phyloP scores from a whole-genome alignment of 1,284 basidiomycete genomes.

The Binderoboletus segoi region DNA sequence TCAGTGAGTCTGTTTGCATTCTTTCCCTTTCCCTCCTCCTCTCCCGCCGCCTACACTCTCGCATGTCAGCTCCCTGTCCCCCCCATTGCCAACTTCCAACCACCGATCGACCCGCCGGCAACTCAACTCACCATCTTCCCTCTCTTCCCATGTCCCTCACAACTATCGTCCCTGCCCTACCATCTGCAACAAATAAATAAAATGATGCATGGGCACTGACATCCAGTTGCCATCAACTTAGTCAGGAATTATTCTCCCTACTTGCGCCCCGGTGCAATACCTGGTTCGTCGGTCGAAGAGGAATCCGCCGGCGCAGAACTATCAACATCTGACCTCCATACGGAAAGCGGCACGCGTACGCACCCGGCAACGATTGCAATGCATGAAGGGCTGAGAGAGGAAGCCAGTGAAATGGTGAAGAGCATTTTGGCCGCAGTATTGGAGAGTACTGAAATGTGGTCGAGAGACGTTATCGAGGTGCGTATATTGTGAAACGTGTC shows the following conservation, averaged over 20 bases:
- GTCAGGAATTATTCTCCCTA: constrained; percentile 89
- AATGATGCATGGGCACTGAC: constrained; percentile 46
- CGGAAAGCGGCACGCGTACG: constrained; percentile 51
- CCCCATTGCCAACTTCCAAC: constrained; percentile 25
- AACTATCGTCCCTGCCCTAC: constrained; percentile 28
- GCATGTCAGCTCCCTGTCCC: constrained; percentile 5
- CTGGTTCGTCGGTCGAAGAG: constrained; percentile 8
- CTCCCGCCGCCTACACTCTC: constrained; percentile 22
- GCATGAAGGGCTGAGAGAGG: constrained; percentile 54
- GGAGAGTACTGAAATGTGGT: constrained; percentile 40
- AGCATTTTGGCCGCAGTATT: constrained; percentile 46
- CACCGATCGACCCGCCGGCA: constrained; percentile 26
- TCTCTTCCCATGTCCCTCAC: constrained; percentile 25
- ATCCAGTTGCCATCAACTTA: constrained; percentile 85
- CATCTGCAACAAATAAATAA: constrained; percentile 24
- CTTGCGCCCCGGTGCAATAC: constrained; percentile 55
- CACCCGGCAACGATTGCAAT: constrained; percentile 72
- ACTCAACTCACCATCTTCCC: constrained; percentile 30
- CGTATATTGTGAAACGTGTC: constrained; percentile 11
- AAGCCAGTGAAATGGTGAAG: constrained; percentile 71
- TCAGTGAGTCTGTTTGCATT: constrained; percentile 60
- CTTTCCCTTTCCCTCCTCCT: constrained; percentile 20
- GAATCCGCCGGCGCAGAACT: constrained; percentile 4
- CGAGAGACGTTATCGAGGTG: constrained; percentile 33
- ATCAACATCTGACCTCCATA: constrained; percentile 1